These are phyloP conservation scores for Eucalyptus brandiana DNA, from an alignment of 345 rosid genomes.

Conservation along the genomic window DNA sequence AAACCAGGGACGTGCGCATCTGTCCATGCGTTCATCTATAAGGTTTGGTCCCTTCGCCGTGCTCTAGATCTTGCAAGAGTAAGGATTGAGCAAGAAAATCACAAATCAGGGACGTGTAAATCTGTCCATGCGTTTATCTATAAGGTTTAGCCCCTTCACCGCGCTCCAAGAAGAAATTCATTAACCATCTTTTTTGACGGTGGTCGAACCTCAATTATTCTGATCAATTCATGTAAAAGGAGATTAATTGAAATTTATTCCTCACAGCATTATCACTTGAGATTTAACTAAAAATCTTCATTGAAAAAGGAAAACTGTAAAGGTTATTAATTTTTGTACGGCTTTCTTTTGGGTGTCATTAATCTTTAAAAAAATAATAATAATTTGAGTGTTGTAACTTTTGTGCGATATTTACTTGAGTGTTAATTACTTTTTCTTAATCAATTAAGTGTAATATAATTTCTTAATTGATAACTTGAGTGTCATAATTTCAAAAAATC, in stretches of 20 bases:
- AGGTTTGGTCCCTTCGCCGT: background rate
- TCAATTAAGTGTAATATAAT: background rate
- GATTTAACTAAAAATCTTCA: background rate
- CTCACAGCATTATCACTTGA: background rate
- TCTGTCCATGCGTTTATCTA: background rate
- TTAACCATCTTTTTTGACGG: too few relatives aligned
- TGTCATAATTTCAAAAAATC: background rate
- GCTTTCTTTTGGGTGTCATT: fast-evolving
- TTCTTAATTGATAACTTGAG: background rate
- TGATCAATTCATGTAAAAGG: background rate
- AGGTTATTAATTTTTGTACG: background rate
- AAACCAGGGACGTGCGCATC: background rate
- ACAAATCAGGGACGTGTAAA: background rate
- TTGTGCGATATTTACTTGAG: background rate
- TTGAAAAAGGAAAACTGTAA: fast-evolving
- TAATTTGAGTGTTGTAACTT: fast-evolving
- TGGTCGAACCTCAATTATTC: background rate
- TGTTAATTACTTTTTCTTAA: background rate
- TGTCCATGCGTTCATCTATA: background rate
- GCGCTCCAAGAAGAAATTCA: fast-evolving
- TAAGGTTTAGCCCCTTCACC: background rate
- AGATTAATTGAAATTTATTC: too few relatives aligned
- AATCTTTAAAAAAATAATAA: too few relatives aligned
- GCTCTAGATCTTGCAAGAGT: too few relatives aligned
- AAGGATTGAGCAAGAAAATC: background rate